A percentile compares a stretch with the other conserved stretches of the same genome.
These are phyloP conservation scores for Trichoderma koningii DNA, from an alignment of 2,329 filamentous ascomycete species.

Conservation along the genomic window DNA sequence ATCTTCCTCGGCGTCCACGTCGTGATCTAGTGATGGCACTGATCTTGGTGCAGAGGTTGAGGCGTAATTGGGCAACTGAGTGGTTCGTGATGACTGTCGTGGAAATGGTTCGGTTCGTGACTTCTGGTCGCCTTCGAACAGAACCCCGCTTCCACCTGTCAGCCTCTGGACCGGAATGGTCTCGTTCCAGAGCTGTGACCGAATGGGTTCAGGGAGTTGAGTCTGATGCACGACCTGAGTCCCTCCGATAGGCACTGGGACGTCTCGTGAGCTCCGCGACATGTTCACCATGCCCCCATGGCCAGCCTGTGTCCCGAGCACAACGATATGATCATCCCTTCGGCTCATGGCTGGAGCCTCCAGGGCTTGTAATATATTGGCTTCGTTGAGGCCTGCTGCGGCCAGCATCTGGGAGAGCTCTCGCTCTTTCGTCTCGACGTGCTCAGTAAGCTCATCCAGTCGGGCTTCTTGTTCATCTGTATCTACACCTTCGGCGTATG, in stretches of 20 bases:
- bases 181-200: constrained; percentile 33
- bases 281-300: constrained; percentile 38
- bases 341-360: constrained; percentile 26
- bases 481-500: constrained; percentile 54
- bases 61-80: neutral
- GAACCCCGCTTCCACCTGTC: constrained; percentile 32
- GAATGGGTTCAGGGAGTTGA: constrained; percentile 43
- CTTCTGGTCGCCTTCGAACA: constrained; percentile 34
- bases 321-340: constrained; percentile 36
- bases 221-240: constrained; percentile 57
- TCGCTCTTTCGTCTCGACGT: constrained; percentile 49
- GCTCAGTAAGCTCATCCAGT: constrained; percentile 51
- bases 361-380: constrained; percentile 41
- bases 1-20: constrained; percentile 36
- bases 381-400: constrained; percentile 50
- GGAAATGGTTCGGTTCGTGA: constrained; percentile 34
- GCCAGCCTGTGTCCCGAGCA: constrained; percentile 49
- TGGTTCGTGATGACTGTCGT: constrained; percentile 30
- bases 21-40: constrained; percentile 26
- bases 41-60: neutral
- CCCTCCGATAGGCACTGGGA: constrained; percentile 37
- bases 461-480: constrained; percentile 54
- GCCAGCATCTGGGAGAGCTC: constrained; percentile 46
- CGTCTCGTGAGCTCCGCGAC: constrained; percentile 41
- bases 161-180: constrained; percentile 30